Percentiles rank a stretch among this genome's conserved stretches.
Evolutionary conservation across 2,329 filamentous ascomycete genomes (phyloP).

Genomic region (Graphiopsis chlorocephala): DNA sequence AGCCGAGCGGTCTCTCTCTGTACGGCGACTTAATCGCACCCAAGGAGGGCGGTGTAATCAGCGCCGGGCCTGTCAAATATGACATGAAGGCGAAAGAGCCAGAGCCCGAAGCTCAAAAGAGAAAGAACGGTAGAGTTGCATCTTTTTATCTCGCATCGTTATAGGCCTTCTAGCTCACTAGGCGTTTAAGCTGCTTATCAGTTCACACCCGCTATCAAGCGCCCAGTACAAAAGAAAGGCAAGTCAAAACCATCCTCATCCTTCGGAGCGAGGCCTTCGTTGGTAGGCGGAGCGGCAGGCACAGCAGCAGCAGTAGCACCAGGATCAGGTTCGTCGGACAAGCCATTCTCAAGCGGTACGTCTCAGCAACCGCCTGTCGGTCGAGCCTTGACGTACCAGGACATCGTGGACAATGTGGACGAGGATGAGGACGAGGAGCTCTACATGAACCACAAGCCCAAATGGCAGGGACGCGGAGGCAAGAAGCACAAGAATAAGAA

Average conservation of each 20-base stretch:
- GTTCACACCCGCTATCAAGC: constrained; percentile 77
- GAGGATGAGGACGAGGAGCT: constrained; percentile 74
- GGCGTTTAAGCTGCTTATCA: constrained; percentile 61
- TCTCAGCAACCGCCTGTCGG: constrained; percentile 4
- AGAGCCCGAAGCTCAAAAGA: constrained; percentile 49
- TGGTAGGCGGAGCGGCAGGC: background rate
- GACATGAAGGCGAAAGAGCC: constrained; percentile 58
- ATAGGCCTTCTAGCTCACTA: constrained; percentile 48
- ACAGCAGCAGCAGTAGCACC: constrained; percentile 40
- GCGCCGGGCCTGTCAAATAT: constrained; percentile 71
- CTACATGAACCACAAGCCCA: constrained; percentile 49
- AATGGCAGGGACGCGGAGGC: constrained; percentile 67
- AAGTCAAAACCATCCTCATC: constrained; percentile 56
- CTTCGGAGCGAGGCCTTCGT: constrained; percentile 26
- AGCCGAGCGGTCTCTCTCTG: constrained; percentile 56
- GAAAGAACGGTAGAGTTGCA: constrained; percentile 61
- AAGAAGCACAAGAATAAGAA: constrained; percentile 66
- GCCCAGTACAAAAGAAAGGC: constrained; percentile 64
- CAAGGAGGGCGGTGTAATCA: constrained; percentile 61
- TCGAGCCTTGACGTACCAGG: constrained; percentile 12
- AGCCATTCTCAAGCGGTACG: background rate
- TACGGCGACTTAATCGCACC: constrained; percentile 78
- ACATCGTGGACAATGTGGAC: constrained; percentile 49
- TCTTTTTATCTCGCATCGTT: constrained; percentile 31
- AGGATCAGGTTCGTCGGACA: constrained; percentile 9